Evolutionary conservation across 352 stramenopile species (phyloP).

Genomic region (Aphanomyces stellatus): DNA sequence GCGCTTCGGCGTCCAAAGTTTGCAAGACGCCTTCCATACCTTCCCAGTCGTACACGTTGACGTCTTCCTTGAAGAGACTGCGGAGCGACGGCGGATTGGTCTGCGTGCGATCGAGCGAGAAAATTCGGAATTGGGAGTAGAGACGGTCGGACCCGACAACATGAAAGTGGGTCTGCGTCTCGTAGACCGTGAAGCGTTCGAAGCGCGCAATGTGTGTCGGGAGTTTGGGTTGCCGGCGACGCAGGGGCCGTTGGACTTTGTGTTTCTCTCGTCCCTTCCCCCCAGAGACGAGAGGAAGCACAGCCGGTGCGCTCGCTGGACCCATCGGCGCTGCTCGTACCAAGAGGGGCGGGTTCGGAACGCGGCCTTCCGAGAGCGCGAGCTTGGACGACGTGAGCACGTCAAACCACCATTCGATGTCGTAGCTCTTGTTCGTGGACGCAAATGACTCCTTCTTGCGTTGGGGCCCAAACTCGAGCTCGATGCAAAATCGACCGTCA

Average conservation of each 20-base stretch:
- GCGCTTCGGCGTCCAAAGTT: slow-evolving; percentile 39
- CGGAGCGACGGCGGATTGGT: slow-evolving; percentile 44
- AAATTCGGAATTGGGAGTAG: slow-evolving; percentile 69
- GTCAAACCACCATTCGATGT: slow-evolving; percentile 82
- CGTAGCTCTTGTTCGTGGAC: slow-evolving; percentile 73
- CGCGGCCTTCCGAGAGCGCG: slow-evolving; percentile 32
- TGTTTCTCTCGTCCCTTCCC: slow-evolving; percentile 17
- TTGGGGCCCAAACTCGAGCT: slow-evolving; percentile 39
- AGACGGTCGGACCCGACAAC: slow-evolving; percentile 80
- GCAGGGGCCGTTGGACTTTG: slow-evolving; percentile 29
- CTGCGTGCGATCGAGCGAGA: slow-evolving; percentile 61
- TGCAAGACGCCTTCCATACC: slow-evolving; percentile 76
- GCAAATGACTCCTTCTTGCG: slow-evolving; percentile 78
- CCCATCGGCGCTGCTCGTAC: slow-evolving; percentile 22
- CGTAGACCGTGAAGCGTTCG: slow-evolving; percentile 80
- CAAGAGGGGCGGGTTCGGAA: slow-evolving; percentile 24
- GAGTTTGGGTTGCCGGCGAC: slow-evolving; percentile 56
- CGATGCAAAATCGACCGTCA: slow-evolving; percentile 73
- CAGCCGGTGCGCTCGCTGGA: slow-evolving; percentile 24
- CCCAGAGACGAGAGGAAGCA: slow-evolving; percentile 20
- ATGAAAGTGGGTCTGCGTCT: slow-evolving; percentile 61
- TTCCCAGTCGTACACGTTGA: slow-evolving; percentile 58
- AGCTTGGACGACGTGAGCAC: slow-evolving; percentile 68
- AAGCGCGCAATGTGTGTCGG: slow-evolving; percentile 53
- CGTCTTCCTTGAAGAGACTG: slow-evolving; percentile 59